Evolutionary conservation across 1,284 basidiomycete genomes (phyloP).

Genomic region (Rhodofomes roseus): DNA sequence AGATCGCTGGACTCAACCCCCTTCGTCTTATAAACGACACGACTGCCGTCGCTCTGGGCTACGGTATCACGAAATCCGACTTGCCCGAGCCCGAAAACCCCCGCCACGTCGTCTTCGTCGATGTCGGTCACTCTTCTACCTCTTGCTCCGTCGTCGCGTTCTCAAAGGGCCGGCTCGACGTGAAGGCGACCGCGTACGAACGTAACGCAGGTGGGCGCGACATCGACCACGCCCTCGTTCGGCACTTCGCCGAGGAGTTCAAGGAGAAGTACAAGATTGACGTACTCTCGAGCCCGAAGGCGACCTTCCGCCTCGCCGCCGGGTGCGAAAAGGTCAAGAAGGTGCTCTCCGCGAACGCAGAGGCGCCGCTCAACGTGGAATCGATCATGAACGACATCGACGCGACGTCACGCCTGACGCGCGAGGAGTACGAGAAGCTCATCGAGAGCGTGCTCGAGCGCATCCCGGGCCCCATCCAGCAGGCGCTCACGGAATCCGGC

Average conservation of each 20-base stretch:
- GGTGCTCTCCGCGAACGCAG: slow-evolving; percentile 78
- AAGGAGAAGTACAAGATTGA: slow-evolving; percentile 94
- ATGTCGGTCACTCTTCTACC: slow-evolving; percentile 88
- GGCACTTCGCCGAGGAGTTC: slow-evolving; percentile 88
- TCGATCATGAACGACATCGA: slow-evolving; percentile 91
- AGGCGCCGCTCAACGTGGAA: slow-evolving; percentile 87
- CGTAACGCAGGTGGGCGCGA: slow-evolving; percentile 90
- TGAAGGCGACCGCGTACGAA: slow-evolving; percentile 87
- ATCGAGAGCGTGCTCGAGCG: slow-evolving; percentile 51
- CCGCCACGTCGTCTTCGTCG: slow-evolving; percentile 86
- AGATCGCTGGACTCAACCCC: slow-evolving; percentile 83
- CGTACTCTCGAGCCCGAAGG: slow-evolving; percentile 86
- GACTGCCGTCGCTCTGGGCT: slow-evolving; percentile 89
- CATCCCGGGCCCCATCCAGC: slow-evolving; percentile 50
- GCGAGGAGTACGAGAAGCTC: slow-evolving; percentile 60
- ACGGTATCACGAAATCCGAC: slow-evolving; percentile 96
- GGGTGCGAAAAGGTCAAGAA: slow-evolving; percentile 78
- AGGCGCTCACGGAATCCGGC: slow-evolving; percentile 55
- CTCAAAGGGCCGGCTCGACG: slow-evolving; percentile 85
- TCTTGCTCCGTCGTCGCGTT: slow-evolving; percentile 86
- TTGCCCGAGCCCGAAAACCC: slow-evolving; percentile 81
- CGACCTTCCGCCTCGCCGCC: slow-evolving; percentile 81
- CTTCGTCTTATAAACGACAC: slow-evolving; percentile 94
- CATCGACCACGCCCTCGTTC: slow-evolving; percentile 85
- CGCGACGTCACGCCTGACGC: slow-evolving; percentile 54